Base-by-base conservation (phyloP, 208 protist species). In the Wallacemonas sp. region DNA sequence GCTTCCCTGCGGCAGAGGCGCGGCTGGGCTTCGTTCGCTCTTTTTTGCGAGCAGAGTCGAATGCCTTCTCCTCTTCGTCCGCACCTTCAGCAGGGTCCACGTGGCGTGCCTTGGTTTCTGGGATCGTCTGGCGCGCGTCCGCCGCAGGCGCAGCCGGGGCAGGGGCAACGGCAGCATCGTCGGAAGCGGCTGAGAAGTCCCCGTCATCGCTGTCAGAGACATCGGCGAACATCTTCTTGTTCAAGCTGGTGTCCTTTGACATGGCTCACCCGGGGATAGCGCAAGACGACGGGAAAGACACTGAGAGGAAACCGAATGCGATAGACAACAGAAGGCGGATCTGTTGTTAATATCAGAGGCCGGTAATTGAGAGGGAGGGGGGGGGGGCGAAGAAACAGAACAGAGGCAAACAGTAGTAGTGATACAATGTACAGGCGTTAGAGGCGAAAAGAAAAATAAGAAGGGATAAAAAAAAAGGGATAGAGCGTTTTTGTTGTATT, bases 151-250 rank as follows among this genome's bases (percentile, higher is more conserved):
- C 12, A 5, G 26, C 31, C n/a, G 30, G n/a, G 22, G 46, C 28
- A 6, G 30, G 15, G 4, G 51, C 17, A 2, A 14, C 15, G 28
- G 11, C 31, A 31, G 3, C 15, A 38, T n/a, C 21, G 28, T 56
- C 30, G 36, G 62, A 46, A 8, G 28, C 44, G 2, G 49, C 15
- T 28, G 59, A 44, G 30, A 24, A 62, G 39, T 66, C 31, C 24
- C 62, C 59, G 28, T 75, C 62, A 5, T 65, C 69, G 36, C 71
- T 66, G 2, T 63, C 71, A 27, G 75, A 81, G 30, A 75, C 36
- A 66, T 79, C 72, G 49, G 79, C 79, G 55, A 82, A 85, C 75
- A 85, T 70, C 47, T 78, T 75, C 61, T 81, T 85, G 33, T 27
- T n/a, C 59, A n/a, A 39, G 4, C 15, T 58, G 5, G 17, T 22